phyloP scores from a whole-genome alignment of 768 basidiomycete species.

The Rhodotorula paludigena region DNA sequence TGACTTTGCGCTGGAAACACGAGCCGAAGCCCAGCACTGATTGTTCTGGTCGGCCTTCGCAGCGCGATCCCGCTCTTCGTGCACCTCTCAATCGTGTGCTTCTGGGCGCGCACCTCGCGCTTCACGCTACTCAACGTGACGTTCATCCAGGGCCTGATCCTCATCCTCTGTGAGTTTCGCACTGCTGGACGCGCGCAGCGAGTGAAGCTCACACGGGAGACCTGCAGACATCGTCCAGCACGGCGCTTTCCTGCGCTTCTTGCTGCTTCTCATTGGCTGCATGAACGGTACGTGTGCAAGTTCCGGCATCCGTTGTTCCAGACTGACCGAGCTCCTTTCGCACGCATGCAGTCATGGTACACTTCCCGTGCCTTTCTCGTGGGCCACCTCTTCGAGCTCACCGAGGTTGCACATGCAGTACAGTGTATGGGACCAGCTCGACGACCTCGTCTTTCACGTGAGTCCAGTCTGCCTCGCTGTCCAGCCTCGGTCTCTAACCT shows the following conservation, averaged over 20 bases:
- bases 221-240: constrained; percentile 28
- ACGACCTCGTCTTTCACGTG: constrained; percentile 17
- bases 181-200: neutral
- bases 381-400: neutral
- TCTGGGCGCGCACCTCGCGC: constrained; percentile 21
- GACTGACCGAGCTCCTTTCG: neutral
- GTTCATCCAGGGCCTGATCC: constrained; percentile 9
- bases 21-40: too few relatives aligned
- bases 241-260: constrained; percentile 22
- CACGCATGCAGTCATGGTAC: constrained; percentile 27
- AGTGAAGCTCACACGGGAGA: neutral
- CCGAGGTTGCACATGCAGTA: constrained; percentile 6
- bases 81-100: constrained; percentile 9
- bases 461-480: neutral
- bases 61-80: constrained; percentile 23
- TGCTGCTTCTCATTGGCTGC: constrained; percentile 8
- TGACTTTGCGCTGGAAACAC: too few relatives aligned
- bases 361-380: too few relatives aligned
- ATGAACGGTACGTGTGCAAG: constrained; percentile 37
- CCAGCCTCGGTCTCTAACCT: too few relatives aligned
- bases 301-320: too few relatives aligned
- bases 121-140: constrained; percentile 23
- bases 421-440: constrained; percentile 32
- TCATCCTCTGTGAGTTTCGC: constrained; percentile 4
- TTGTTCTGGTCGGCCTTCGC: neutral